Evolutionary conservation across 2,329 filamentous ascomycete species (phyloP).

Genomic region (Juglanconis oblonga): DNA sequence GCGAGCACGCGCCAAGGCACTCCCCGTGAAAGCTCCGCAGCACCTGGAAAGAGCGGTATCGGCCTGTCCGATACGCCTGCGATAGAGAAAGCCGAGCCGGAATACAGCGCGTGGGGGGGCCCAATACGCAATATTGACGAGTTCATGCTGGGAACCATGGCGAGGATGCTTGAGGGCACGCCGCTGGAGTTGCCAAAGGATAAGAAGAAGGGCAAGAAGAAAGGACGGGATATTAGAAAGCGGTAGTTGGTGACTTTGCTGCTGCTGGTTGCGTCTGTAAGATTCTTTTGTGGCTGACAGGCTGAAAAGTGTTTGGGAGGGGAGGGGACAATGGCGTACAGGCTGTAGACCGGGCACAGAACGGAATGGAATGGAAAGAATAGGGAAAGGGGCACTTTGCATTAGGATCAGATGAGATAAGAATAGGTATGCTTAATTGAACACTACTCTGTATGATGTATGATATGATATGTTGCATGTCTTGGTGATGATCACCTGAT

Average conservation of each 20-base stretch:
- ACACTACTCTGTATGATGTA: background rate
- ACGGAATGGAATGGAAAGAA: background rate
- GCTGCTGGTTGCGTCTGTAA: background rate
- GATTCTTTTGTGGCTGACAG: background rate
- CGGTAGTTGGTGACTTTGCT: constrained; percentile 26
- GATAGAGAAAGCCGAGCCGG: constrained; percentile 37
- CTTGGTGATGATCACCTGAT: no score
- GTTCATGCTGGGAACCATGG: constrained; percentile 71
- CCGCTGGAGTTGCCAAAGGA: constrained; percentile 63
- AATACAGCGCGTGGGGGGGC: constrained; percentile 58
- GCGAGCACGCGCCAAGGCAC: constrained; percentile 52
- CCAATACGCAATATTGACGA: constrained; percentile 66
- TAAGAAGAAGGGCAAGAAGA: constrained; percentile 60
- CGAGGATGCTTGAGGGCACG: constrained; percentile 55
- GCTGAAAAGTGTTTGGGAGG: no score
- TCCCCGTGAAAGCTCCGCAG: constrained; percentile 39
- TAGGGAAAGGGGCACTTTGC: background rate
- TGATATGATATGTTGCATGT: background rate
- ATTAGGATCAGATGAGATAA: background rate
- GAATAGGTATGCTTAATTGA: background rate
- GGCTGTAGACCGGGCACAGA: background rate
- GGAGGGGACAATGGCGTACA: background rate
- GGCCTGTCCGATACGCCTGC: constrained; percentile 32
- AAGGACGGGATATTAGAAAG: constrained; percentile 56
- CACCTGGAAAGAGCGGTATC: constrained; percentile 30